These are phyloP conservation scores for Rosa multiflora DNA, from an alignment of 306 rosid species.

Conservation along the genomic window DNA sequence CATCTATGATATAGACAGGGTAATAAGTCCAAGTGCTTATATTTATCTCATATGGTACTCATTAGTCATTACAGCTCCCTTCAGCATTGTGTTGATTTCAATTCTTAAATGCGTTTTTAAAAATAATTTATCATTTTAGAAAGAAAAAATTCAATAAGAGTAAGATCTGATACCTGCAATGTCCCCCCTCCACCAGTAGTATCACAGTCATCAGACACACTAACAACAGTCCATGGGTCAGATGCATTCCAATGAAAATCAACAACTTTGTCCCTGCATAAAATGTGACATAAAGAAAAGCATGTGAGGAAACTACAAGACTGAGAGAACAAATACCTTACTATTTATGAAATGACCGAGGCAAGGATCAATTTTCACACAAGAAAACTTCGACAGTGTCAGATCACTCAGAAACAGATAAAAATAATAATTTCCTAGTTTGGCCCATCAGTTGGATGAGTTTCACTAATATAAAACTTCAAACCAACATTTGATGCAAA, in stretches of 20 bases:
- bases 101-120: neutral
- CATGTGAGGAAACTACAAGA: neutral
- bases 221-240: conserved; percentile 97
- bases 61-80: neutral
- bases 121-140: neutral
- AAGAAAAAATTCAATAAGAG: neutral
- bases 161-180: conserved; percentile 61
- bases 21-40: neutral
- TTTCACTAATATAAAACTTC: too few relatives aligned
- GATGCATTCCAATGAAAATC: conserved; percentile 94
- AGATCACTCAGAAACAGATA: neutral
- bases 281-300: neutral
- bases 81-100: neutral
- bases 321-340: neutral
- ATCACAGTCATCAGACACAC: conserved; percentile 98
- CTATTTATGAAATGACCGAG: neutral
- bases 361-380: neutral
- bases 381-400: neutral
- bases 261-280: conserved; percentile 84
- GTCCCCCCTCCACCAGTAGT: conserved; percentile 99
- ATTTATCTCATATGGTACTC: conserved; percentile 9
- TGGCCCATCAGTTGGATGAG: neutral
- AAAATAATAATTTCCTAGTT: neutral
- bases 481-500: too few relatives aligned
- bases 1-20: neutral